Evolutionary conservation across 2,329 filamentous ascomycete species (phyloP), one percentile per base, ranked within the genome.

Genomic region (Periglandula ipomoeae): DNA sequence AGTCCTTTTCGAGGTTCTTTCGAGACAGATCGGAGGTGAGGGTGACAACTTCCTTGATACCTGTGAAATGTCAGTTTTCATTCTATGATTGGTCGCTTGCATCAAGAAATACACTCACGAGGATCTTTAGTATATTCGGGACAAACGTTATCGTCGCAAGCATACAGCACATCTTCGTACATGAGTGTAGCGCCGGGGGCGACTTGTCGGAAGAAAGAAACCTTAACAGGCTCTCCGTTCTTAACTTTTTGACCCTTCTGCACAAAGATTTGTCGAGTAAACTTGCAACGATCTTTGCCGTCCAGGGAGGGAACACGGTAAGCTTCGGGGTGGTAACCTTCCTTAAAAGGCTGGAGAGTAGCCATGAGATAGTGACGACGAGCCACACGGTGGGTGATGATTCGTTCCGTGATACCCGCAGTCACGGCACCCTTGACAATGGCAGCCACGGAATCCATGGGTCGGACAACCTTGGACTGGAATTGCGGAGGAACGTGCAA

Each of bases 121-220:
- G 93, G 91, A 80, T 98, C 93, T 68, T 97, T 98, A 58, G 91
- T 97, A 67, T 98, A 98, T 67, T 97, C 93, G 1, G 93, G 93
- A 69, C 91, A 97, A 46, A 95, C 88, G 65, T 98, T 93, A 56
- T 97, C 93, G 63, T 98, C 93, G 63, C 93, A 98, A 45, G 91
- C 93, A 66, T 96, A 97, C 50, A 97, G 70, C 47, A 97, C 91
- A 71, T 98, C 93, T 73, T 98, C 93, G 66, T 98, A 98, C 93
- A 98, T 97, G 59, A 98, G 81, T 1, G 91, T 97, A 30, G 93
- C 93, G 44, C 93, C 93, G 1, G 93, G 93, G 5, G 93, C 93
- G 48, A 98, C 93, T 67, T 97, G 93, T 67, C 93, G 79, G 82
- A 98, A 97, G 71, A 97, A 97, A 9, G 88, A 95, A 40, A 97